Conservation (phyloP, 2,329 filamentous ascomycete species). For the Sclerotinia trifoliorum region DNA sequence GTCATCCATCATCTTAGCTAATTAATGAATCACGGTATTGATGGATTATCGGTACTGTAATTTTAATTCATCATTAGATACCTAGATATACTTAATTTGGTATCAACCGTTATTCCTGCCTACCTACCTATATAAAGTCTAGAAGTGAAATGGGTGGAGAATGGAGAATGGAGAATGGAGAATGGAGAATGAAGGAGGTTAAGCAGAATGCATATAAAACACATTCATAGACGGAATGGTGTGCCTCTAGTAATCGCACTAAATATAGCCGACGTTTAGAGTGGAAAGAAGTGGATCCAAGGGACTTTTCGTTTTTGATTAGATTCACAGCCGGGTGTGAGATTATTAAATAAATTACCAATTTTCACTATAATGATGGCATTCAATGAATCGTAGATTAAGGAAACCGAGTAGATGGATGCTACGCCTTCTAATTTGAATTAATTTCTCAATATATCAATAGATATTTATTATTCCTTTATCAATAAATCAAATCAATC, state of each 20-base stretch:
- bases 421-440: background rate
- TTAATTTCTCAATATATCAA: background rate
- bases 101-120: too few species aligned
- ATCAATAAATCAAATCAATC: background rate
- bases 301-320: background rate
- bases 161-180: too few species aligned
- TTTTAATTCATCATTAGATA: background rate
- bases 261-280: background rate
- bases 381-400: background rate
- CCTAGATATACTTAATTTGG: background rate
- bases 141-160: too few species aligned
- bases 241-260: background rate
- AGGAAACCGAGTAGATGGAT: background rate
- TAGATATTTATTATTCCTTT: background rate
- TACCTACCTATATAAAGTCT: background rate
- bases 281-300: background rate
- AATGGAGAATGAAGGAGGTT: background rate
- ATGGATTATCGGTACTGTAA: slow-evolving; percentile 5
- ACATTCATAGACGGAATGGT: background rate
- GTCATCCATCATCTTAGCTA: background rate
- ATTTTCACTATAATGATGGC: background rate
- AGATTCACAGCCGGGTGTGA: background rate
- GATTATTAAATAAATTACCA: background rate
- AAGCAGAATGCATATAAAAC: background rate
- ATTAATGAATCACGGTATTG: background rate